phyloP scores from a whole-genome alignment of 1,284 basidiomycete genomes.

The Coniophora puteana region DNA sequence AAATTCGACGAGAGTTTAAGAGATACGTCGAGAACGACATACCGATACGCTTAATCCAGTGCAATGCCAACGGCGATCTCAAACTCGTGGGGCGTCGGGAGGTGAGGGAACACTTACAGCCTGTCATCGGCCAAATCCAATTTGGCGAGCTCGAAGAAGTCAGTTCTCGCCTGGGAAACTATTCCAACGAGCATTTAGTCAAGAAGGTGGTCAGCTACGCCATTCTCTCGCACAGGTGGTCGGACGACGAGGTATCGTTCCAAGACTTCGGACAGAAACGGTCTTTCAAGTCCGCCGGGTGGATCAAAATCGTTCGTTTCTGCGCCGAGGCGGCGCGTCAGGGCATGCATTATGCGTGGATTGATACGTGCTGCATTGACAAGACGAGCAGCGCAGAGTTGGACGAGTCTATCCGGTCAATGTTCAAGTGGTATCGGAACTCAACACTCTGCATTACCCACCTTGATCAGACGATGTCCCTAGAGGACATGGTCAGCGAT shows the following conservation, averaged over 20 bases:
- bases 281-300: no score
- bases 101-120: background rate
- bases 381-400: slow-evolving; percentile 8
- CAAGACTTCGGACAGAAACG: background rate
- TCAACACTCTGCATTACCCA: slow-evolving; percentile 5
- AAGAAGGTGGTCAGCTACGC: no score
- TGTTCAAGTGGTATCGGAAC: slow-evolving; percentile 7
- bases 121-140: background rate
- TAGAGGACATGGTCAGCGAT: no score
- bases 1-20: slow-evolving; percentile 1
- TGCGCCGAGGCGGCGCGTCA: slow-evolving; percentile 17
- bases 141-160: background rate
- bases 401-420: slow-evolving; percentile 7
- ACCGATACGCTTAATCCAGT: slow-evolving; percentile 2
- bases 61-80: no score
- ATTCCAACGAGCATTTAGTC: no score
- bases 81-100: background rate
- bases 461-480: no score
- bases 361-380: slow-evolving; percentile 9
- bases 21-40: slow-evolving; percentile 4
- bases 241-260: slow-evolving; percentile 1
- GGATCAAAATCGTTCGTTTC: no score
- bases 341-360: slow-evolving; percentile 10
- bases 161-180: no score
- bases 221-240: slow-evolving; percentile 9